phyloP scores from a whole-genome alignment of 2,329 filamentous ascomycete species.

The Fusarium aywerte region DNA sequence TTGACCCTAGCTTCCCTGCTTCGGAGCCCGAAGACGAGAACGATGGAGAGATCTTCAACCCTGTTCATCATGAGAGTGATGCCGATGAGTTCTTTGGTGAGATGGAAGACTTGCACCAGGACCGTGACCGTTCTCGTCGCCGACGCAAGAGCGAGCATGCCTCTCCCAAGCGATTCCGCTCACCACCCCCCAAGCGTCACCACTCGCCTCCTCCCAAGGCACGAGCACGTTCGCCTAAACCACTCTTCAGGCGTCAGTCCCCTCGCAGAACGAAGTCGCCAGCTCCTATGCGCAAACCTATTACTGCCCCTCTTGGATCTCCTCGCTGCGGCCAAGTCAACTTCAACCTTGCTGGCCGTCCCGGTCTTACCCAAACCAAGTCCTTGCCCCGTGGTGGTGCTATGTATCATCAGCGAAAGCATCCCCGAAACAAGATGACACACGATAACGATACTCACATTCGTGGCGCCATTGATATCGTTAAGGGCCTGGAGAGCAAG shows the following conservation, averaged over 20 bases:
- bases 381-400: constrained; percentile 85
- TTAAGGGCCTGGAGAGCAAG: constrained; percentile 95
- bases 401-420: constrained; percentile 68
- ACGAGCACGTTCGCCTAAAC: constrained; percentile 62
- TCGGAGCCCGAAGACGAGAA: constrained; percentile 91
- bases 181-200: constrained; percentile 53
- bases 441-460: constrained; percentile 69
- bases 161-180: constrained; percentile 58
- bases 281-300: constrained; percentile 69
- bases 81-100: constrained; percentile 76
- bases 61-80: constrained; percentile 71
- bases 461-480: constrained; percentile 95
- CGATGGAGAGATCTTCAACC: constrained; percentile 73
- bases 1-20: constrained; percentile 96
- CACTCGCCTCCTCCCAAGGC: constrained; percentile 57
- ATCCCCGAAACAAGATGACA: constrained; percentile 53
- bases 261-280: constrained; percentile 77
- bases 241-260: constrained; percentile 74
- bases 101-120: constrained; percentile 73
- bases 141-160: constrained; percentile 63
- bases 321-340: constrained; percentile 55
- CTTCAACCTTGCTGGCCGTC: constrained; percentile 62
- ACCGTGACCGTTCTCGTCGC: constrained; percentile 61
- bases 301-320: constrained; percentile 52
- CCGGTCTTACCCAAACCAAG: constrained; percentile 79